Base-by-base conservation (phyloP, 805 yeast genomes). In the Barnettozyma vustinii region DNA sequence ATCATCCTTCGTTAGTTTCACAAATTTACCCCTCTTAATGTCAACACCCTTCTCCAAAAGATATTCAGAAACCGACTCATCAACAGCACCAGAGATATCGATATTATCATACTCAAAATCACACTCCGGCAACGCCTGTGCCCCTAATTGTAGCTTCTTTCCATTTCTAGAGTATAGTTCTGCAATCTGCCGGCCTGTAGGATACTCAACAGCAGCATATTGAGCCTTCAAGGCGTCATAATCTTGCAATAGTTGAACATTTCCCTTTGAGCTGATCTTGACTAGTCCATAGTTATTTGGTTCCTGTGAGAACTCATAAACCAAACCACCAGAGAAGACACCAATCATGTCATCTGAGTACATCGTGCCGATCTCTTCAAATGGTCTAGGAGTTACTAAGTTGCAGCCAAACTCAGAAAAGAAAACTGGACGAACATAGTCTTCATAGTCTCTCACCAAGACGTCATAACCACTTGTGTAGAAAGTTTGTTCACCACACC, bases 401-500 rank as follows among this genome's bases (percentile, higher is more conserved):
- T 90, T 90, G 67, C 97, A 90, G 6, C 97, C 97, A 68, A 81
- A 89, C 70, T 92, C 98, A 1, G 97, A 88, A 46, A 92, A 78
- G 64, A 92, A 86, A 0, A 92, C 77, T 1, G 98, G 98, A 48
- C 81, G 78, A 2, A 85, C 64, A 62, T 77, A 88, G 33, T 77
- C 76, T 20, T 68, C 62, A 62, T 89, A 91, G 52, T 87, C 96
- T 30, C 73, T 73, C 9, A 87, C 86, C 30, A 92, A 76, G n/a
- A 69, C 59, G 52, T 77, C 73, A 57, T 83, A 85, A 0, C 97
- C 97, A 57, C 96, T 84, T 2, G 87, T 73, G 51, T 80, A 70
- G 63, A 89, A 82, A 0, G 94, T 85, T 64, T 89, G 96, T 43
- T 80, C 77, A 2, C 98, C 98, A 73, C 98, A 94, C 98, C 98